Evolutionary conservation across 495 filamentous ascomycete genomes (phyloP).

Genomic region (Penicillium odoratum): DNA sequence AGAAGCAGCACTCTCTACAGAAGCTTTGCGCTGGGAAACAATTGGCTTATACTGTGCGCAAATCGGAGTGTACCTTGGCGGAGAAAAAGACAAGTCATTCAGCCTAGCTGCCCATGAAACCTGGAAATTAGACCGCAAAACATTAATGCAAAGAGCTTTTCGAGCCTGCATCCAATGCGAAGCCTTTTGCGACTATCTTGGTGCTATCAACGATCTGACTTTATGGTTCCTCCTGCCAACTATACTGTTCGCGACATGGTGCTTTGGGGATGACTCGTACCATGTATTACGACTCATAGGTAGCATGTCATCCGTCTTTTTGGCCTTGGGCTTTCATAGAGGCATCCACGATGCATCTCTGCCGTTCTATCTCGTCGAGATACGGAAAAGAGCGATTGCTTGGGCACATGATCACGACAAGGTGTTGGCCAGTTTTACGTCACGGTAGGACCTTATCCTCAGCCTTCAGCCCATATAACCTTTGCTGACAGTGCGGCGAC

Average conservation of each 20-base stretch:
- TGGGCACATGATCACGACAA: slow-evolving; percentile 15
- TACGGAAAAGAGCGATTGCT: slow-evolving; percentile 8
- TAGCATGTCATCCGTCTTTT: slow-evolving; percentile 11
- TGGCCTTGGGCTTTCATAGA: slow-evolving; percentile 12
- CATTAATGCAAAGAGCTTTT: slow-evolving; percentile 12
- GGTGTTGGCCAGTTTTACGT: slow-evolving; percentile 3
- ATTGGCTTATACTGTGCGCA: slow-evolving; percentile 10
- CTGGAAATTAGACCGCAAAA: slow-evolving; percentile 12
- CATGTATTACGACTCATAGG: slow-evolving; percentile 10
- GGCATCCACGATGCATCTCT: slow-evolving; percentile 5
- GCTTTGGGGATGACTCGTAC: slow-evolving; percentile 16
- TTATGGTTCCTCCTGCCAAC: slow-evolving; percentile 6
- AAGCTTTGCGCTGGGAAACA: slow-evolving; percentile 9
- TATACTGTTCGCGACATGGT: slow-evolving; percentile 10
- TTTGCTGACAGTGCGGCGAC: not conserved
- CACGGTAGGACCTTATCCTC: not conserved
- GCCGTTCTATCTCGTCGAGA: slow-evolving; percentile 10
- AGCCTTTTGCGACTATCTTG: slow-evolving; percentile 9
- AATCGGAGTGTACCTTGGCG: slow-evolving; percentile 9
- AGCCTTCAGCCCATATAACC: not conserved
- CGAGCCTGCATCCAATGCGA: slow-evolving; percentile 13
- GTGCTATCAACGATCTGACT: slow-evolving; percentile 11
- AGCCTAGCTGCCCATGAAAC: slow-evolving; percentile 1
- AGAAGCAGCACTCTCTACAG: not conserved
- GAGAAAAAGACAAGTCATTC: slow-evolving; percentile 11